Conservation (phyloP, 2,329 filamentous ascomycete species). For the Lecanoromycetidae sp. region DNA sequence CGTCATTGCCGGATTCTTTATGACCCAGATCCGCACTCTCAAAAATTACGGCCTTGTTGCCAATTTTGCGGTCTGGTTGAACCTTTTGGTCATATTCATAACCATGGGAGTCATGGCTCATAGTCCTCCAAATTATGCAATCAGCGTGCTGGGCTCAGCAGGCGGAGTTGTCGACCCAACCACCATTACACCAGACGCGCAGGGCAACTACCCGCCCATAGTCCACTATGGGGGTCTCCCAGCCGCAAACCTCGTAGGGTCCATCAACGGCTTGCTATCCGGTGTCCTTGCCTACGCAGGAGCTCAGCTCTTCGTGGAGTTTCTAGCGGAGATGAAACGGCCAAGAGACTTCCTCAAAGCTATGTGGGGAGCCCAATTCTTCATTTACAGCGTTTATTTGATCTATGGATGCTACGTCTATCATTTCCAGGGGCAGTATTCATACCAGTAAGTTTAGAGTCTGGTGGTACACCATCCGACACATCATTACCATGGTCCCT, state of each 20-base stretch:
- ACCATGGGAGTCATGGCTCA: slow-evolving; percentile 21
- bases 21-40: slow-evolving; percentile 22
- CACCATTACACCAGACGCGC: slow-evolving; percentile 12
- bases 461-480: neutral
- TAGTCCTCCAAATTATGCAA: slow-evolving; percentile 20
- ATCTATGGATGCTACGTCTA: slow-evolving; percentile 26
- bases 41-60: slow-evolving; percentile 20
- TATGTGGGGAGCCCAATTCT: slow-evolving; percentile 26
- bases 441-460: slow-evolving; percentile 3
- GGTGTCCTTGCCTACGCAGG: slow-evolving; percentile 35
- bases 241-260: slow-evolving; percentile 22
- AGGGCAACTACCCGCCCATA: slow-evolving; percentile 7
- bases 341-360: slow-evolving; percentile 29
- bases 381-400: slow-evolving; percentile 28
- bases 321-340: slow-evolving; percentile 31
- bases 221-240: slow-evolving; percentile 6
- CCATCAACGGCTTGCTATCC: slow-evolving; percentile 32
- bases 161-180: neutral
- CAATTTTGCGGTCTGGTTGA: slow-evolving; percentile 22
- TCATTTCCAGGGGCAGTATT: slow-evolving; percentile 37
- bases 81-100: slow-evolving; percentile 20
- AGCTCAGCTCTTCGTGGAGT: slow-evolving; percentile 35
- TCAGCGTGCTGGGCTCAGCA: slow-evolving; percentile 17
- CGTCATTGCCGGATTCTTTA: slow-evolving; percentile 18
- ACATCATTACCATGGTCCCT: neutral